Evolutionary conservation across 108 stramenopile species (phyloP).

Genomic region (Cyclotella sp.): DNA sequence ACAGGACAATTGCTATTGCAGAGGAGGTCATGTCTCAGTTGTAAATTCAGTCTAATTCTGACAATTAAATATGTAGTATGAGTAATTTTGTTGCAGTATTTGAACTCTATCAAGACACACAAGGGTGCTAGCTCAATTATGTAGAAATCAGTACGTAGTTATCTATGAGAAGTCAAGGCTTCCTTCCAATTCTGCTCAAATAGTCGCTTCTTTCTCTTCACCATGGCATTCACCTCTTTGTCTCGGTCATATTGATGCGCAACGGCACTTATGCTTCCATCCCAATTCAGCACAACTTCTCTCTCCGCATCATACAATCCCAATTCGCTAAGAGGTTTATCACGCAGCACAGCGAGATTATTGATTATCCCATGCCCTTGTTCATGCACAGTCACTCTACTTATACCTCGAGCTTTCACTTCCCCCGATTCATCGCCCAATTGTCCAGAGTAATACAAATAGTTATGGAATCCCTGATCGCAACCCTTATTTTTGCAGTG

Average conservation of each 20-base stretch:
- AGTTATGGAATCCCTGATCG: slow-evolving; percentile 91
- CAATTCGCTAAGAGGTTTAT: slow-evolving; percentile 68
- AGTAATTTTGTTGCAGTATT: too few species aligned
- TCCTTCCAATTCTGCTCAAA: slow-evolving; percentile 33
- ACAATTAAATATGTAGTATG: background rate
- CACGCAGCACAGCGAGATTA: slow-evolving; percentile 79
- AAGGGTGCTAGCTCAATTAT: too few species aligned
- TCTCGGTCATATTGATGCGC: slow-evolving; percentile 91
- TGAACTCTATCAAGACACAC: too few species aligned
- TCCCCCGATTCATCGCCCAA: slow-evolving; percentile 26
- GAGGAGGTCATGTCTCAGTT: slow-evolving; percentile 92
- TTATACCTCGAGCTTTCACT: slow-evolving; percentile 55
- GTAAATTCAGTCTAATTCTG: slow-evolving; percentile 8
- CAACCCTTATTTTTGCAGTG: slow-evolving; percentile 74
- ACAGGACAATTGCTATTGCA: slow-evolving; percentile 96
- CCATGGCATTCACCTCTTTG: slow-evolving; percentile 56
- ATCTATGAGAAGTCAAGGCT: too few species aligned
- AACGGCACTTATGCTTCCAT: slow-evolving; percentile 73
- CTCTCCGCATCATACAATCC: slow-evolving; percentile 65
- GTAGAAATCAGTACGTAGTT: too few species aligned
- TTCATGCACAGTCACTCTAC: slow-evolving; percentile 68
- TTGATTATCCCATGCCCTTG: slow-evolving; percentile 88
- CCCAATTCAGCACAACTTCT: slow-evolving; percentile 80
- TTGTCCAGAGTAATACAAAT: slow-evolving; percentile 74
- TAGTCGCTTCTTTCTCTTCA: slow-evolving; percentile 34